A percentile compares a stretch with the other conserved stretches of the same genome.
Conservation (phyloP, 1,139 yeast genomes). For the Debaryomycetaceae sp. region DNA sequence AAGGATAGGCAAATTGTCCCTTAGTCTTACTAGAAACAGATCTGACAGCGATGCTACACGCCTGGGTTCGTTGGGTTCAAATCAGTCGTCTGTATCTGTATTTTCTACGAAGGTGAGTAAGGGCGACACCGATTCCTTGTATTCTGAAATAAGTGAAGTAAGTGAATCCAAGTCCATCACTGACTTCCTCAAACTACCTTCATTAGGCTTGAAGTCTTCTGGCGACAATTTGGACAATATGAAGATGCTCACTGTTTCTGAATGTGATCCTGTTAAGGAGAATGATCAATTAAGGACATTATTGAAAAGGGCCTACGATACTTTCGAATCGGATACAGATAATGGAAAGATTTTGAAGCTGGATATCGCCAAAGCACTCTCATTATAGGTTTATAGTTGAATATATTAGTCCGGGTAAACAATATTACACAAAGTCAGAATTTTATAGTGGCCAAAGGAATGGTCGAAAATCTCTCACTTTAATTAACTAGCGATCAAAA, state of each 20-base stretch:
- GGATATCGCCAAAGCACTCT: constrained; percentile 9
- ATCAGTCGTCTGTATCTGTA: constrained; percentile 20
- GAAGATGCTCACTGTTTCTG: constrained; percentile 2
- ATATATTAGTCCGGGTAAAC: constrained; percentile 6
- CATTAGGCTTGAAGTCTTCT: constrained; percentile 1
- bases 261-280: background rate
- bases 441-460: constrained; percentile 2
- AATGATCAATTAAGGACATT: constrained; percentile 17
- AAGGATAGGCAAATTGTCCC: constrained; percentile 3
- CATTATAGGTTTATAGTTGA: background rate
- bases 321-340: constrained; percentile 15
- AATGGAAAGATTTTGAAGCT: constrained; percentile 8
- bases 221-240: constrained; percentile 3
- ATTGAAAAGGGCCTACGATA: constrained; percentile 21
- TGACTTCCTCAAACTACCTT: constrained; percentile 26
- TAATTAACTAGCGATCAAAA: background rate
- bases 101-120: constrained; percentile 13
- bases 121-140: constrained; percentile 29
- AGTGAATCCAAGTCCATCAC: constrained; percentile 17
- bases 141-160: constrained; percentile 24
- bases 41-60: constrained; percentile 5
- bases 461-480: background rate
- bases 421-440: constrained; percentile 9
- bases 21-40: constrained; percentile 6
- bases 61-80: constrained; percentile 14